A percentile compares a stretch with the other conserved stretches of the same genome.
These are phyloP conservation scores for Neurospora sp. DNA, from an alignment of 2,329 filamentous ascomycete genomes.

Conservation along the genomic window DNA sequence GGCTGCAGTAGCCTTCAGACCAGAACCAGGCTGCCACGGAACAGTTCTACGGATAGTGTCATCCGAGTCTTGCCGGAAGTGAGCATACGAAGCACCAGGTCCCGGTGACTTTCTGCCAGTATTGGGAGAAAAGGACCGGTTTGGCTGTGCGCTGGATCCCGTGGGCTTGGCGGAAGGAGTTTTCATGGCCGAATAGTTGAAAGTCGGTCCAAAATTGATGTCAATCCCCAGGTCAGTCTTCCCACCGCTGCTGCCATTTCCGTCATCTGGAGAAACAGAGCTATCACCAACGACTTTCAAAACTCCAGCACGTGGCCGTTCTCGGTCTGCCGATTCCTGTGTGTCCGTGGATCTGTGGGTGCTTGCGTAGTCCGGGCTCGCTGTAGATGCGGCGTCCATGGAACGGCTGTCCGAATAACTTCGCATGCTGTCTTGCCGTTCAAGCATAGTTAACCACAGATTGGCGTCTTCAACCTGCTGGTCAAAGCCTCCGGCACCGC, in stretches of 20 bases:
- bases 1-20: slow-evolving; percentile 34
- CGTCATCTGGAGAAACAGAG: slow-evolving; percentile 14
- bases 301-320: slow-evolving; percentile 61
- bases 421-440: slow-evolving; percentile 28
- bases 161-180: slow-evolving; percentile 24
- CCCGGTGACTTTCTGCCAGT: slow-evolving; percentile 16
- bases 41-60: slow-evolving; percentile 54
- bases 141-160: slow-evolving; percentile 14
- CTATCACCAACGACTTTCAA: slow-evolving; percentile 64
- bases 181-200: slow-evolving; percentile 44
- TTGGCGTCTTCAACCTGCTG: background rate
- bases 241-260: background rate
- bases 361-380: slow-evolving; percentile 71
- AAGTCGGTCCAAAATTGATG: slow-evolving; percentile 79
- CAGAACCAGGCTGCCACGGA: slow-evolving; percentile 68
- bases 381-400: slow-evolving; percentile 55
- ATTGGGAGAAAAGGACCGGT: slow-evolving; percentile 24
- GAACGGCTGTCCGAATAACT: slow-evolving; percentile 32
- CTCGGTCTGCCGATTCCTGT: slow-evolving; percentile 42
- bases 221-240: slow-evolving; percentile 26
- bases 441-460: slow-evolving; percentile 5
- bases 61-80: slow-evolving; percentile 38
- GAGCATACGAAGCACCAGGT: slow-evolving; percentile 20
- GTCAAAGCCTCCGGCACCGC: background rate
- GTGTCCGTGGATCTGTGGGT: slow-evolving; percentile 45